Evolutionary conservation across 2,329 filamentous ascomycete species (phyloP).

Genomic region (Zalaria sp.): DNA sequence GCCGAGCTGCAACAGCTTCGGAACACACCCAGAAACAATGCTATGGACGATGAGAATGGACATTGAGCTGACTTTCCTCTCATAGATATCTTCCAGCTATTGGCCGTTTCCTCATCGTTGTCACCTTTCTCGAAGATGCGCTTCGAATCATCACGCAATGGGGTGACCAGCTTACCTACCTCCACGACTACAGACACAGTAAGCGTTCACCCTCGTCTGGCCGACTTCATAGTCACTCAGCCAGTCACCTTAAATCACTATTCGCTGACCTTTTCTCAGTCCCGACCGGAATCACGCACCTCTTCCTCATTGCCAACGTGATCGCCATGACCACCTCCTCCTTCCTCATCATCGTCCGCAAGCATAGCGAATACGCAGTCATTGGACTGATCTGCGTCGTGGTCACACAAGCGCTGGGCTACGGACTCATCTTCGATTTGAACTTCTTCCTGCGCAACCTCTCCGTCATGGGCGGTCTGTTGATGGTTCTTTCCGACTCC

Average conservation of each 20-base stretch:
- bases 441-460: conserved; percentile 99
- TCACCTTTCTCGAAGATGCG: conserved; percentile 95
- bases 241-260: too few species aligned
- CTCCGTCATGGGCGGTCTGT: conserved; percentile 87
- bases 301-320: conserved; percentile 86
- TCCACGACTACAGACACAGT: conserved; percentile 89
- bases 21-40: too few species aligned
- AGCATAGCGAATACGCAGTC: conserved; percentile 87
- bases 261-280: conserved; percentile 40
- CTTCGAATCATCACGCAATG: conserved; percentile 96
- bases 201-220: conserved; percentile 33
- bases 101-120: conserved; percentile 93
- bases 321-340: conserved; percentile 76
- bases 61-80: conserved; percentile 9
- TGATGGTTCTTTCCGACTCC: conserved; percentile 96
- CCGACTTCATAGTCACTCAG: neutral
- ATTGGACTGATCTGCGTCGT: conserved; percentile 82
- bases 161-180: conserved; percentile 84
- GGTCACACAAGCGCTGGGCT: conserved; percentile 83
- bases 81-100: conserved; percentile 80
- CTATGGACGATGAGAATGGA: too few species aligned
- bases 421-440: conserved; percentile 94
- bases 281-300: conserved; percentile 71
- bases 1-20: too few species aligned
- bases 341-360: conserved; percentile 75